Evolutionary conservation across 2,329 filamentous ascomycete genomes (phyloP), one percentile per base, ranked within the genome.

Genomic region (Fusarium setosum): DNA sequence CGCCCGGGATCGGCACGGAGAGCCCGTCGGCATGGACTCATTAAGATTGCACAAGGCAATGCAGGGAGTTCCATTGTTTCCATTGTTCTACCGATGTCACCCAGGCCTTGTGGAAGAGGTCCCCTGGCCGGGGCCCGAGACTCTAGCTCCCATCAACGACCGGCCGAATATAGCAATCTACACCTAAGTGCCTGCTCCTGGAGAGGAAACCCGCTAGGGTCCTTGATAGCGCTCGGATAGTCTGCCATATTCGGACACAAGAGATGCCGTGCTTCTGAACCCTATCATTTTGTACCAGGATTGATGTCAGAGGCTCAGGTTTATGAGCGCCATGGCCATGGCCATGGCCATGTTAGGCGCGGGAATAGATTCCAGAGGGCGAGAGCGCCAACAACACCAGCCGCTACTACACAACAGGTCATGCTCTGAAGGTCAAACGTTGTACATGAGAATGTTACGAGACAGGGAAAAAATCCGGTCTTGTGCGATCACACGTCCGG

Each of bases 121-220:
- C 56, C 32, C 44, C 52, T 53, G 41, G 38, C 56, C 48, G 53
- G 64, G 60, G 50, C 65, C 42, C 65, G 49, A 53, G 51, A 57
- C 52, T 65, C 34, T 35, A 34, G 26, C 47, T 37, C 23, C 34
- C 23, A 26, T 40, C 38, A 47, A 41, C 26, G n/a, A 32, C 55
- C 47, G 48, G 62, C 69, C 59, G 56, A 60, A 71, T 69, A 69
- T 72, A 72, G 69, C 58, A 72, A 69, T n/a, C n/a, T n/a, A n/a
- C 60, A 52, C 49, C 44, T 45, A 40, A 53, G 38, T 52, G 59
- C 67, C 48, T 56, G 67, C 47, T 26, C 56, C 61, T 24, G 37
- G 60, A 49, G 44, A 44, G 35, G 38, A 44, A 48, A 35, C 51
- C 40, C 53, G 40, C 47, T 23, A 31, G 58, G 31, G 54, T 49